phyloP scores from a whole-genome alignment of 2,329 filamentous ascomycete species.

The Aspergillus sp. region DNA sequence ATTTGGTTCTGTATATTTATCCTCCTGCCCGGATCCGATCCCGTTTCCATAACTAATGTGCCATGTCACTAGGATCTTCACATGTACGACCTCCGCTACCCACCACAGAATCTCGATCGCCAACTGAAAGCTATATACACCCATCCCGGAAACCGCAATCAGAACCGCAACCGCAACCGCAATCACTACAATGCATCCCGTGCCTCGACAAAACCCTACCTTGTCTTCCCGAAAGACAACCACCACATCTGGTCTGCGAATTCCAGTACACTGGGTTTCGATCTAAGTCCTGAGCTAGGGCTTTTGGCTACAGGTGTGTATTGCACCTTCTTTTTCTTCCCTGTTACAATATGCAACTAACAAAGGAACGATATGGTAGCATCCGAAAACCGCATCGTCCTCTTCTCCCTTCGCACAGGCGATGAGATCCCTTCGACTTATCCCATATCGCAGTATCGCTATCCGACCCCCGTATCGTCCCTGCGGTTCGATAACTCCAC shows the following conservation, averaged over 20 bases:
- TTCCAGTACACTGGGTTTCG: constrained; percentile 21
- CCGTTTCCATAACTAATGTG: neutral
- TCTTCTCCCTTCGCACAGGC: constrained; percentile 33
- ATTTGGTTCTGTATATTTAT: constrained; percentile 17
- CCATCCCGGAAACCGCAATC: neutral
- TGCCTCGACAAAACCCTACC: constrained; percentile 27
- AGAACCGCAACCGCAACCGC: neutral
- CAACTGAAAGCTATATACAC: constrained; percentile 17
- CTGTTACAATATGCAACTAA: no score
- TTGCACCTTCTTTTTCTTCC: neutral
- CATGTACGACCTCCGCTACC: constrained; percentile 36
- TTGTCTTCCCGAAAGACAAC: constrained; percentile 27
- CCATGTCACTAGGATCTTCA: constrained; percentile 20
- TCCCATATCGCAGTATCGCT: constrained; percentile 19
- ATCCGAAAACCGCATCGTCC: constrained; percentile 24
- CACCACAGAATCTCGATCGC: constrained; percentile 18
- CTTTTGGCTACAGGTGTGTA: constrained; percentile 31
- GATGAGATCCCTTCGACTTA: constrained; percentile 14
- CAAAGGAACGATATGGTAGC: constrained; percentile 16
- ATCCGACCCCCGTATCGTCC: constrained; percentile 18
- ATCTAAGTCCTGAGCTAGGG: constrained; percentile 30
- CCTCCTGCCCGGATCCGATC: constrained; percentile 2
- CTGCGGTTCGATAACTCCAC: constrained; percentile 28
- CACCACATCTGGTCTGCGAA: constrained; percentile 7
- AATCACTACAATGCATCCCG: constrained; percentile 6